Percentiles rank a stretch among this genome's conserved stretches.
Conservation (phyloP, 176 grass and related monocot species). For the Zoysia pacifica region DNA sequence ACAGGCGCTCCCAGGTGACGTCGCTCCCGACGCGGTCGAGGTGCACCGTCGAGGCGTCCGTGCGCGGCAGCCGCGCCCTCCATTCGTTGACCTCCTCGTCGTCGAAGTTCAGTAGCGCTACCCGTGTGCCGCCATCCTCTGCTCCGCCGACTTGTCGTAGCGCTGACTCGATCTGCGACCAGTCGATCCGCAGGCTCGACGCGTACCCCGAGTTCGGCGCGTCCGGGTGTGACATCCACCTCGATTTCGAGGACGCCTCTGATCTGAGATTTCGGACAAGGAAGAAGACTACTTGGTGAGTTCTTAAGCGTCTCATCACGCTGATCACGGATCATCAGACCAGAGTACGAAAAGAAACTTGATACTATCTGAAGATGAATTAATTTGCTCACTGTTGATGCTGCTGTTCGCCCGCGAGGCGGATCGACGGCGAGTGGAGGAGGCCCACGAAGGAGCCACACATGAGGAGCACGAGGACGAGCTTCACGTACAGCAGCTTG, state of each 20-base stretch:
- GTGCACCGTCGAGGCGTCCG: not conserved
- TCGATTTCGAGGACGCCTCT: not conserved
- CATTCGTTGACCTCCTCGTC: slow-evolving; percentile 33
- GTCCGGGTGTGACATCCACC: slow-evolving; percentile 31
- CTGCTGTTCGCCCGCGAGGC: slow-evolving; percentile 9
- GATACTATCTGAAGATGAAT: not conserved
- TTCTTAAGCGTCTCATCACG: not conserved
- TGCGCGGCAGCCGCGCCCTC: slow-evolving; percentile 26
- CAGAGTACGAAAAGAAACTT: not conserved
- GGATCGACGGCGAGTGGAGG: slow-evolving; percentile 55
- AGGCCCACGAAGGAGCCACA: slow-evolving; percentile 63
- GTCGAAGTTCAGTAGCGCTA: slow-evolving; percentile 56
- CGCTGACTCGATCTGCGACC: slow-evolving; percentile 40
- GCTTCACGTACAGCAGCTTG: slow-evolving; percentile 56
- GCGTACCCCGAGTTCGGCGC: slow-evolving; percentile 31
- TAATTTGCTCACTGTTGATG: slow-evolving; percentile 26
- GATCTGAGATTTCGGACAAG: slow-evolving; percentile 29
- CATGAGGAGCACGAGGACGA: slow-evolving; percentile 55
- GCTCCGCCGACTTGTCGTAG: not conserved
- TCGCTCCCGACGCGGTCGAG: slow-evolving; percentile 37
- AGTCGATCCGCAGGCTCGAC: slow-evolving; percentile 44
- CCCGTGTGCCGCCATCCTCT: not conserved
- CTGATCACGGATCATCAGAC: not conserved
- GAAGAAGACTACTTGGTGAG: not conserved
- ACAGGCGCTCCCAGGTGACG: slow-evolving; percentile 61